Percentiles rank a stretch among this genome's conserved stretches.
Conservation (phyloP, 441 rosid genomes). For the Populus trichocarpa region DNA sequence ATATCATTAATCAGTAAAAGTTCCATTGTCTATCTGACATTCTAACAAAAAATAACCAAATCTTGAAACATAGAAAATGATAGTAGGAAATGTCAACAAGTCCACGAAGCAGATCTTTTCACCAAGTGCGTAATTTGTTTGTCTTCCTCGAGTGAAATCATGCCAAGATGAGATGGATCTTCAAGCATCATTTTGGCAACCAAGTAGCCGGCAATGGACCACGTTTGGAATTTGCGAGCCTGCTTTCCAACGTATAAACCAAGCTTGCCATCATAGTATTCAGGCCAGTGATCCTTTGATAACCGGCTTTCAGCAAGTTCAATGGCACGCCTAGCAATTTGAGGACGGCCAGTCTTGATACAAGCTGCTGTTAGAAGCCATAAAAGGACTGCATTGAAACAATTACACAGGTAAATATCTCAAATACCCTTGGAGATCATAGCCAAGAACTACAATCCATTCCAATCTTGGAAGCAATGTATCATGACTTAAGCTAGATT, state of each 20-base stretch:
- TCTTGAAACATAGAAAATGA: background rate
- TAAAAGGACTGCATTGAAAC: conserved; percentile 47
- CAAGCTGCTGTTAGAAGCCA: conserved; percentile 87
- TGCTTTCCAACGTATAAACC: conserved; percentile 77
- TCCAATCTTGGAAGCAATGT: background rate
- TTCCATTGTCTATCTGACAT: background rate
- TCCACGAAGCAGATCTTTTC: conserved; percentile 76
- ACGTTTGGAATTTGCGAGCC: conserved; percentile 67
- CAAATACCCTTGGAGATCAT: background rate
- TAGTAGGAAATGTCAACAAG: conserved; percentile 23
- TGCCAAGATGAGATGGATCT: conserved; percentile 84
- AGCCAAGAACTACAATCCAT: too few relatives aligned
- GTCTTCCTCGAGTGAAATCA: conserved; percentile 81
- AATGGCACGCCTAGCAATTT: conserved; percentile 70
- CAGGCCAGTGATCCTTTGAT: conserved; percentile 78
- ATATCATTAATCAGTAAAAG: too few relatives aligned
- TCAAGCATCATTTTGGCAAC: conserved; percentile 92
- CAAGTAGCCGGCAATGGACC: conserved; percentile 83
- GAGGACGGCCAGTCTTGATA: conserved; percentile 81
- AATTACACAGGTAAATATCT: background rate
- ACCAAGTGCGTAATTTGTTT: conserved; percentile 63
- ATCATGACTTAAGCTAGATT: background rate
- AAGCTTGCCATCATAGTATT: conserved; percentile 78
- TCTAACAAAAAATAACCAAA: background rate
- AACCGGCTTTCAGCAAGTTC: conserved; percentile 60